Evolutionary conservation across 1,284 basidiomycete species (phyloP), one percentile per base, ranked within the genome.

Genomic region (Hypsizygus ulmarius): DNA sequence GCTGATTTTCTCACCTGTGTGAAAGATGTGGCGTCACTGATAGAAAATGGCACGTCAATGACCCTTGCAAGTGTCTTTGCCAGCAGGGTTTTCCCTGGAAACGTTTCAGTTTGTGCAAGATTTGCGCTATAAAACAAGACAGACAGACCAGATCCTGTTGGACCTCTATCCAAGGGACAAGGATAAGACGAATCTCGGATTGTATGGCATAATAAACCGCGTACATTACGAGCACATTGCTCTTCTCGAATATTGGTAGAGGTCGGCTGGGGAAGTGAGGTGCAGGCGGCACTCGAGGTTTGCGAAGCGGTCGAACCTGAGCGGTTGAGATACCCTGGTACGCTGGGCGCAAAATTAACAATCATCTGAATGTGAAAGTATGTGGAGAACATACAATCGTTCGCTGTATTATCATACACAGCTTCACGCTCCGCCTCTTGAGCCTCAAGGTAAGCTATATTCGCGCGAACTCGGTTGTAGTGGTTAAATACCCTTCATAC

Each of bases 41-140:
- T 81, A 16, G 91, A 93, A 64, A 95, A 97, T 1, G 93, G 94
- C 0, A 97, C 93, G 64, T 95, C 88, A 7, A 97, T 72, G 1
- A 93, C 83, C 57, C 79, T 82, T 3, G 94, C 93, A 15, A 96
- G 72, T 11, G 93, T 96, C 60, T 81, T 81, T 18, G 88, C 91
- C 37, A 97, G 73, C 35, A 95, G 68, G 0, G 93, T 95, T 71
- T 97, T 97, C 16, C 93, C 93, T 78, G 57, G 59, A 8, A 38
- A 14, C 14, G 33, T 42, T 41, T 39, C 45, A 47, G 39, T 43
- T 52, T 41, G 18, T 50, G 57, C 45, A 28, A 33, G 39, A 29
- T 41, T 36, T 32, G n/a, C 3, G 18, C 29, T 36, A 47, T 10
- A 12, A n/a, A 3, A 16, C 27, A 42, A 52, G 7, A n/a, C n/a